Evolutionary conservation across 768 basidiomycete species (phyloP).

Genomic region (Phanerochaete sordida): DNA sequence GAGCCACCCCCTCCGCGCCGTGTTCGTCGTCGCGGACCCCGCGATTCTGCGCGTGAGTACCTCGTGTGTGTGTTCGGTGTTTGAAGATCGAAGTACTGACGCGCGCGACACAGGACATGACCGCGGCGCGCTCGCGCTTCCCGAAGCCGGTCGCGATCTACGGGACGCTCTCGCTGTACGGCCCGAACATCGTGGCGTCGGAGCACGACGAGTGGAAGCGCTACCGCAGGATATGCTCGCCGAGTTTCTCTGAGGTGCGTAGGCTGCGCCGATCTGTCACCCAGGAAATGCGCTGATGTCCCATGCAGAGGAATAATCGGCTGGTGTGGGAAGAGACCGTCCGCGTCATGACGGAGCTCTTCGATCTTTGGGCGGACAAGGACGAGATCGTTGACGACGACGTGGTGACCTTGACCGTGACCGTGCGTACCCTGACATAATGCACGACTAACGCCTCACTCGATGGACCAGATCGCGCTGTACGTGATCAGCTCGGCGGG

Average conservation of each 20-base stretch:
- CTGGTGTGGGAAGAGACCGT: conserved; percentile 35
- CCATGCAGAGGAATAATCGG: conserved; percentile 28
- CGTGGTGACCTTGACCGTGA: conserved; percentile 46
- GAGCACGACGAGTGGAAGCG: conserved; percentile 65
- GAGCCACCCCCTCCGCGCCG: neutral
- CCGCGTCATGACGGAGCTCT: conserved; percentile 26
- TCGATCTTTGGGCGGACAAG: conserved; percentile 39
- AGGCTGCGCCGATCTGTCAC: neutral
- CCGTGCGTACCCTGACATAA: conserved; percentile 30
- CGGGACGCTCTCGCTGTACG: conserved; percentile 43
- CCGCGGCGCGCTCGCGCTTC: conserved; percentile 44
- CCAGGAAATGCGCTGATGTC: neutral
- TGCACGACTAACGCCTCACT: neutral
- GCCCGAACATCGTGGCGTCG: conserved; percentile 57
- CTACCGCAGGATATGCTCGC: conserved; percentile 56
- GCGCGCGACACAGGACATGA: too few relatives aligned
- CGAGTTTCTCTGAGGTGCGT: conserved; percentile 57
- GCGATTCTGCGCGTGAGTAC: neutral
- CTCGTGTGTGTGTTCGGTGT: neutral
- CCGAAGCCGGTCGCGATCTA: conserved; percentile 54
- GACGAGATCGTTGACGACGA: conserved; percentile 40
- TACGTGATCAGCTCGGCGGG: conserved; percentile 54
- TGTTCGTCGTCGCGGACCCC: neutral
- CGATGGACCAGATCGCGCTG: conserved; percentile 43
- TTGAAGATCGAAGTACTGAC: too few relatives aligned